Base-by-base conservation (phyloP, 805 yeast species). In the Wickerhamiella alocasiicola region DNA sequence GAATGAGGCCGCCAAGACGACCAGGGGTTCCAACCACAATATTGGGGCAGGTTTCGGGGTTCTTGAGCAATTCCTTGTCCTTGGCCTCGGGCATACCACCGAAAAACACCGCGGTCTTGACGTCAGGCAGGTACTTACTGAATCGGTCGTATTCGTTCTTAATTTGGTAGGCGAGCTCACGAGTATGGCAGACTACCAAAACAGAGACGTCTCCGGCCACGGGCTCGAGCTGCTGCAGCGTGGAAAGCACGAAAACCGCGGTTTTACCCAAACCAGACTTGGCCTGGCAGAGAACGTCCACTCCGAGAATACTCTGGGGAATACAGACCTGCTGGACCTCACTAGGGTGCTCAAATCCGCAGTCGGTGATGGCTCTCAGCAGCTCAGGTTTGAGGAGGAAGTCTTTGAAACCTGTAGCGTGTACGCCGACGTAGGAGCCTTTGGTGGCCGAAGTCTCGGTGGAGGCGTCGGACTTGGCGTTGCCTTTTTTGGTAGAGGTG, bases 221-320 rank as follows among this genome's bases (percentile, higher is more conserved):
- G 34, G 98, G 97, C 58, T 91, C 97, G 57, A 88, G 72, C 68
- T 88, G 96, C 67, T 88, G 97, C 60, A 88, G 72, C 47, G 98
- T 88, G 19, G 95, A 82, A 56, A 88, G 72, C 46, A 88, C 97
- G 55, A 88, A 88, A 43, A 88, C 97, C 34, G 98, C 98, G 45
- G 98, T 88, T 65, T 88, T 88, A 78, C 98, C 98, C 53, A 91
- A 72, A 81, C 98, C 98, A 35, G 98, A 91, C 70, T 91, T 88
- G 64, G 98, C 98, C 72, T 88, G 98, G 70, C 98, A 91, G 52
- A 88, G 68, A 45, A 88, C 97, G 61, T 88, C 98, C 47, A 95
- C 88, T 59, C 97, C 98, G 54, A 88, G 80, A 59, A 88, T 84
- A 43, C 96, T 82, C 68, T 91, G 97, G 42, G 98, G 98, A 57